phyloP scores from a whole-genome alignment of 1,284 basidiomycete species.

The Peniophora sp. region DNA sequence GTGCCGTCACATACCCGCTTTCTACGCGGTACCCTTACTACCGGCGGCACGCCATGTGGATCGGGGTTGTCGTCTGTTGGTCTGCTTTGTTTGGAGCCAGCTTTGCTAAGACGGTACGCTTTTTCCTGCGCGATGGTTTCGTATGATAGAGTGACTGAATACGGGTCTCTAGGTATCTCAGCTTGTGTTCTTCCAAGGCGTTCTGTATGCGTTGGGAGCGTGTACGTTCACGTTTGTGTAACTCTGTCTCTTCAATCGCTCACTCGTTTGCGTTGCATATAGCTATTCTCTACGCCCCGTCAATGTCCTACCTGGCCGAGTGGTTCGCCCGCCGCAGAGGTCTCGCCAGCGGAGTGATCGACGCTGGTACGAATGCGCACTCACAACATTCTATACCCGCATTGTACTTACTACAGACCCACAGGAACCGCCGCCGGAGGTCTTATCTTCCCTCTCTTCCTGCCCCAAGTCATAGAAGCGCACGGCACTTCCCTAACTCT shows the following conservation, averaged over 20 bases:
- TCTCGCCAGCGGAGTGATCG: constrained; percentile 32
- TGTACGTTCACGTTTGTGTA: constrained; percentile 15
- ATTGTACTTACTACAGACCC: neutral
- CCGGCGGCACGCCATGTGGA: constrained; percentile 21
- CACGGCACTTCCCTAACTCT: constrained; percentile 20
- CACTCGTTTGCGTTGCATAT: neutral
- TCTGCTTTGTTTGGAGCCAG: constrained; percentile 26
- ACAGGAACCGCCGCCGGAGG: constrained; percentile 27
- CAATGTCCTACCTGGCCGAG: constrained; percentile 29
- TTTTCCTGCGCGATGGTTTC: neutral
- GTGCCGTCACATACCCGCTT: constrained; percentile 18
- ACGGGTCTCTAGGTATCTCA: constrained; percentile 19
- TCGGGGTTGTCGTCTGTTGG: constrained; percentile 21
- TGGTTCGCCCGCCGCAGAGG: constrained; percentile 35
- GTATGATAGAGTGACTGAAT: neutral
- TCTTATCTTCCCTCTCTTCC: constrained; percentile 25
- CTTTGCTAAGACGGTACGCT: constrained; percentile 21
- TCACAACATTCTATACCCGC: neutral
- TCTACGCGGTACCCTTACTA: constrained; percentile 22
- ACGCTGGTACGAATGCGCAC: constrained; percentile 22
- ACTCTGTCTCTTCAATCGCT: neutral
- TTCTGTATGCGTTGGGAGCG: constrained; percentile 29
- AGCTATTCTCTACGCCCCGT: constrained; percentile 28
- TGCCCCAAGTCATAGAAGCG: constrained; percentile 20
- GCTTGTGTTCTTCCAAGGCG: constrained; percentile 29